phyloP scores from a whole-genome alignment of 176 grass and related monocot species.

The Pontederia paniculata region DNA sequence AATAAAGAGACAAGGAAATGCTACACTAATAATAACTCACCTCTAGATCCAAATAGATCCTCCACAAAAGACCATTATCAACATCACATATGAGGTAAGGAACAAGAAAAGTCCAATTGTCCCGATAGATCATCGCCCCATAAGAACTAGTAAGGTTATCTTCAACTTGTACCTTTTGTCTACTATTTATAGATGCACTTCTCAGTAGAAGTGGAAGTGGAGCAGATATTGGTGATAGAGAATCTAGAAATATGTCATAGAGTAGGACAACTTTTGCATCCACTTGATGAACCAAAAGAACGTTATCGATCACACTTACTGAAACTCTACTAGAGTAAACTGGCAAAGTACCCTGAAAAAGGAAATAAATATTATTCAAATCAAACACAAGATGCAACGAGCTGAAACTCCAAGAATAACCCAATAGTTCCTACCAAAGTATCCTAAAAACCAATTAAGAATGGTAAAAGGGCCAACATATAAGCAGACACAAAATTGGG shows the following conservation, averaged over 20 bases:
- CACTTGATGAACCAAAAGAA: constrained; percentile 86
- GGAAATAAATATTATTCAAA: constrained; percentile 2
- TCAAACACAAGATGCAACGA: background rate
- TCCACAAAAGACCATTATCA: constrained; percentile 87
- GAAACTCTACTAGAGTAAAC: constrained; percentile 83
- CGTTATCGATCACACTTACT: constrained; percentile 84
- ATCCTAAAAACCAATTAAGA: constrained; percentile 4
- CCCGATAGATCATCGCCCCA: constrained; percentile 75
- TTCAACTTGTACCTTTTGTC: constrained; percentile 29
- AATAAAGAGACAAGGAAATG: constrained; percentile 13
- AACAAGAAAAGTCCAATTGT: constrained; percentile 83
- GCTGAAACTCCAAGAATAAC: background rate
- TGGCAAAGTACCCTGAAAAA: constrained; percentile 60
- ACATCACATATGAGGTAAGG: constrained; percentile 82
- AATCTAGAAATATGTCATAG: constrained; percentile 80
- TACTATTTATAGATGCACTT: constrained; percentile 43
- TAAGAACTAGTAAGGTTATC: constrained; percentile 61
- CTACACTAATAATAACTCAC: constrained; percentile 25
- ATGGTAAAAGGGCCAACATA: no score
- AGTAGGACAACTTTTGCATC: constrained; percentile 97
- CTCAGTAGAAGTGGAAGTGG: constrained; percentile 82
- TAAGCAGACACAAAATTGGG: no score
- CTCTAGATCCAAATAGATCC: constrained; percentile 72
- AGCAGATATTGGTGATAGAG: constrained; percentile 71
- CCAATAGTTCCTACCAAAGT: constrained; percentile 6